Conservation (phyloP, 805 yeast species). For the Suhomyces prunicola region DNA sequence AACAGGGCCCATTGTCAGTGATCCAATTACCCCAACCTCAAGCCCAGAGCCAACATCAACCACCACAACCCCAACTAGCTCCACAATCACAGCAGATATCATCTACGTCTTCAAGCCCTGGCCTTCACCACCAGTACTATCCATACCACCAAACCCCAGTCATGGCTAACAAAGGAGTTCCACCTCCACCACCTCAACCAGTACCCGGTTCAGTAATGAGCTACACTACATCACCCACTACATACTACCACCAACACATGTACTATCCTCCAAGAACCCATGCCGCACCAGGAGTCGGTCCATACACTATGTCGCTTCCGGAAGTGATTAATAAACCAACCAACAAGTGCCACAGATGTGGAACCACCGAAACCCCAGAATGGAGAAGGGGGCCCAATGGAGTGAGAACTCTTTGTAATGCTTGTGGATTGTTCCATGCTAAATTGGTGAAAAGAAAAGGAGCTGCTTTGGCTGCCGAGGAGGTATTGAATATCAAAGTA, state of each 20-base stretch:
- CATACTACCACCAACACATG: slow-evolving; percentile 11
- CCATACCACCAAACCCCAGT: slow-evolving; percentile 5
- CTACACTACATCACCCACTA: slow-evolving; percentile 7
- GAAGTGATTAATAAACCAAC: slow-evolving; percentile 33
- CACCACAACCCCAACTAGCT: slow-evolving; percentile 1
- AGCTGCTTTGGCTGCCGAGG: slow-evolving; percentile 27
- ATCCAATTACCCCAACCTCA: slow-evolving; percentile 5
- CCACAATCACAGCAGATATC: slow-evolving; percentile 3
- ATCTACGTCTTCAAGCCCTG: slow-evolving; percentile 6
- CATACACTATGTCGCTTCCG: slow-evolving; percentile 16
- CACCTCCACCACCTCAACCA: slow-evolving; percentile 2
- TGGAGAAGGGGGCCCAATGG: slow-evolving; percentile 47
- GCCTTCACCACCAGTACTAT: slow-evolving; percentile 11
- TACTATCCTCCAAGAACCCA: slow-evolving; percentile 4
- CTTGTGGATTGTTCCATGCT: slow-evolving; percentile 44
- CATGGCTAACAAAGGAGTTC: background rate
- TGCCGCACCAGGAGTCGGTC: slow-evolving; percentile 2
- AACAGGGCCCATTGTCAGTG: slow-evolving; percentile 1
- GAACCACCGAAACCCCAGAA: slow-evolving; percentile 45
- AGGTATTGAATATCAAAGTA: slow-evolving; percentile 42
- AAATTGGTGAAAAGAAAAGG: slow-evolving; percentile 33
- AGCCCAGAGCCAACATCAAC: slow-evolving; percentile 3
- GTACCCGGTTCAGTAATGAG: slow-evolving; percentile 1
- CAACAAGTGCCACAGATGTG: slow-evolving; percentile 44
- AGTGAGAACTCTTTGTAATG: slow-evolving; percentile 43